Evolutionary conservation across 2,329 filamentous ascomycete genomes (phyloP), one percentile per base, ranked within the genome.

Genomic region (Penicillium sp.): DNA sequence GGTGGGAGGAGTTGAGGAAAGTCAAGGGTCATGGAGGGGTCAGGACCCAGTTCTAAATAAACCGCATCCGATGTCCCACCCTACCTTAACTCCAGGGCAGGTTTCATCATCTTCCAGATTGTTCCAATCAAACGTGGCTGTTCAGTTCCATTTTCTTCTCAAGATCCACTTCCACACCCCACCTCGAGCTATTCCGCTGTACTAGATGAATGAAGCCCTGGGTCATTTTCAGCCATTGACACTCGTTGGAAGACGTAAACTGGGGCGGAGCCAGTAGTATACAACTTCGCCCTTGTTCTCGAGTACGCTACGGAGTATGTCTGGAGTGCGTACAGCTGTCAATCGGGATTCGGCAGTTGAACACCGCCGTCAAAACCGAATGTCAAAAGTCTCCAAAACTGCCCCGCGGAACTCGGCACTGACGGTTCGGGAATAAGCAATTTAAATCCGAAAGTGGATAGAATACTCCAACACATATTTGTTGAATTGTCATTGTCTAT

Each of bases 131-230:
- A 4, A 19, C 6, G 25, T 25, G 9, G 8, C 29, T 22, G 2
- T 14, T 27, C 2, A 11, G 8, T 36, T 31, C 7, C 41, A 13
- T 16, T 18, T 14, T 28, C 7, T 7, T 7, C 22, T 7, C 5
- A 13, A 29, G 22, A 30, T 40, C 19, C 53, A 57, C 55, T 52
- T 46, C 22, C 19, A 7, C 2, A 33, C 18, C 52, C 47, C 18
- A 47, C 47, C 18, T 50, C 53, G 30, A 38, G 41, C 33, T 35
- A 28, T 16, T 50, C n/a, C n/a, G n/a, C n/a, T n/a, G n/a, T n/a
- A n/a, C n/a, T 35, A 45, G 33, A 7, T 30, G 11, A 7, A 27
- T 35, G 30, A 28, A 6, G 22, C 22, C 22, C 22, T 25, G 19
- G 7, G 7, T 6, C 3, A 34, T 33, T 42, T 13, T 14, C 3